A percentile compares a stretch with the other conserved stretches of the same genome.
Evolutionary conservation across 768 basidiomycete species (phyloP).

Genomic region (Trametes gibbosa): DNA sequence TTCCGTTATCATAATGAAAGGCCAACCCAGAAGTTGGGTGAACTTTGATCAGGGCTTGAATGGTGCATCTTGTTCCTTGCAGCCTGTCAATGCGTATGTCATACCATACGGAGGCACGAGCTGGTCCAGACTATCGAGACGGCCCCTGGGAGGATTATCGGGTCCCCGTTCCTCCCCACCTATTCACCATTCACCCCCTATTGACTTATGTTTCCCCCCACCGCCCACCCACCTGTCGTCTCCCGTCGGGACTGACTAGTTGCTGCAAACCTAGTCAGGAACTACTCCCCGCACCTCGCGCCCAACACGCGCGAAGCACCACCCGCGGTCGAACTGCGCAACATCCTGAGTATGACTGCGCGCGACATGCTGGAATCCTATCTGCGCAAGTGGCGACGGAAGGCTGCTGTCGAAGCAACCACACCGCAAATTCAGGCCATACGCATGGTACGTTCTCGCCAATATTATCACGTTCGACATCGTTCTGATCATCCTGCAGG

Average conservation of each 20-base stretch:
- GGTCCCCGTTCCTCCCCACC: no score
- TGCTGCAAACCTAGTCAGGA: constrained; percentile 84
- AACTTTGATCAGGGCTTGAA: no score
- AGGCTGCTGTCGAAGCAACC: constrained; percentile 38
- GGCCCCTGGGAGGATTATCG: no score
- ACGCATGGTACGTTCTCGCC: constrained; percentile 19
- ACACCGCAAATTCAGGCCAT: constrained; percentile 16
- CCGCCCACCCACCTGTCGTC: constrained; percentile 32
- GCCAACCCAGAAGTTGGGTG: no score
- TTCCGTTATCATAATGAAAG: no score
- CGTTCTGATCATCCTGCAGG: constrained; percentile 35
- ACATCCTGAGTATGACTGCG: constrained; percentile 62
- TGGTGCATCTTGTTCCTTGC: no score
- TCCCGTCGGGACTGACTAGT: constrained; percentile 77
- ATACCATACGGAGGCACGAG: no score
- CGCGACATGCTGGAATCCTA: constrained; percentile 73
- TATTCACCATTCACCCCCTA: constrained; percentile 13
- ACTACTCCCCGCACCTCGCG: constrained; percentile 84
- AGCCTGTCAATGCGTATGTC: no score
- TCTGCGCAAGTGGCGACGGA: constrained; percentile 57
- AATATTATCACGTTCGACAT: no score
- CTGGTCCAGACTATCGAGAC: no score
- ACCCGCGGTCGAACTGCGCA: constrained; percentile 65
- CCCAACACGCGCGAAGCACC: constrained; percentile 67
- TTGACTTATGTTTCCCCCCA: constrained; percentile 21